A percentile compares a stretch with the other conserved stretches of the same genome.
Conservation (phyloP, 108 stramenopile genomes). For the Asterionellopsis glacialis region DNA sequence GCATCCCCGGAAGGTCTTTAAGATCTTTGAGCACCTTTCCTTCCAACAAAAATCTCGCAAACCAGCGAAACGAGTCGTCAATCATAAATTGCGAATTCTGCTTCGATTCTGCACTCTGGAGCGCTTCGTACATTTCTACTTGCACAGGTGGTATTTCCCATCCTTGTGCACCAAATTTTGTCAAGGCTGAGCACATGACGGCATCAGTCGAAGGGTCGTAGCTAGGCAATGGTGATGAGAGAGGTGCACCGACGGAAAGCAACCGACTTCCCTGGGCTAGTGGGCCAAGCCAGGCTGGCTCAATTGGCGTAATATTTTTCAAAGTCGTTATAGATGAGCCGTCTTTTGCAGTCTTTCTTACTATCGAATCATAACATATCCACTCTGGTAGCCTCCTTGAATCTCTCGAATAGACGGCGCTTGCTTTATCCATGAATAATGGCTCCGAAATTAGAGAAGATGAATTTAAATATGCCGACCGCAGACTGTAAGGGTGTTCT, state of each 20-base stretch:
- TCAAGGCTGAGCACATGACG: slow-evolving; percentile 70
- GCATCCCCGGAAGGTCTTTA: slow-evolving; percentile 22
- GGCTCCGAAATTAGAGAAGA: slow-evolving; percentile 63
- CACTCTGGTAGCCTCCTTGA: slow-evolving; percentile 62
- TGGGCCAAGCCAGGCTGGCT: slow-evolving; percentile 66
- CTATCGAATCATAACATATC: slow-evolving; percentile 71
- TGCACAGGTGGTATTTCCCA: slow-evolving; percentile 79
- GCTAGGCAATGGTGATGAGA: slow-evolving; percentile 54
- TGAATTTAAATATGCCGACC: slow-evolving; percentile 62
- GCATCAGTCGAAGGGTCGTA: slow-evolving; percentile 67
- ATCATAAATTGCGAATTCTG: slow-evolving; percentile 29
- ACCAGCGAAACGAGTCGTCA: slow-evolving; percentile 83
- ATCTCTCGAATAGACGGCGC: slow-evolving; percentile 60
- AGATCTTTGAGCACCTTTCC: slow-evolving; percentile 76
- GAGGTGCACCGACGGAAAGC: slow-evolving; percentile 52
- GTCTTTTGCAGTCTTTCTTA: slow-evolving; percentile 64
- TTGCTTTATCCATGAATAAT: slow-evolving; percentile 69
- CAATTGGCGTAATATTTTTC: slow-evolving; percentile 79
- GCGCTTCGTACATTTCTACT: slow-evolving; percentile 47
- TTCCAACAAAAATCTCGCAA: slow-evolving; percentile 76
- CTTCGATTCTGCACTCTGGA: slow-evolving; percentile 20
- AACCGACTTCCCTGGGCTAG: slow-evolving; percentile 67
- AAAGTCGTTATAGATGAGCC: slow-evolving; percentile 62
- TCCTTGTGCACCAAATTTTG: slow-evolving; percentile 67
- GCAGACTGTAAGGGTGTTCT: slow-evolving; percentile 54